A percentile compares a stretch with the other conserved stretches of the same genome.
Conservation (phyloP, 768 basidiomycete species). For the Lentinula boryana region DNA sequence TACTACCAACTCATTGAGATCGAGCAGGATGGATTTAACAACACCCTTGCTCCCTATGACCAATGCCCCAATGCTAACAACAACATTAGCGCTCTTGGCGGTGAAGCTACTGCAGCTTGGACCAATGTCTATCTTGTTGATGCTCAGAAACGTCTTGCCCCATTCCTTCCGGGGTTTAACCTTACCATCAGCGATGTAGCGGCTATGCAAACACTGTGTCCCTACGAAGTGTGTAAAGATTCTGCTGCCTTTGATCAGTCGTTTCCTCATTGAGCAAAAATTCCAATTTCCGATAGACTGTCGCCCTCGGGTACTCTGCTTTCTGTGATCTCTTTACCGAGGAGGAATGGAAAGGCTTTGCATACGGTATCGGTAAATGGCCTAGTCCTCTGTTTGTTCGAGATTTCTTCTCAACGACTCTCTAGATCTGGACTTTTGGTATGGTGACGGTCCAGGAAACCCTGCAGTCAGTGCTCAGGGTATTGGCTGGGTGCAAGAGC, state of each 20-base stretch:
- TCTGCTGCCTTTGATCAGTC: neutral
- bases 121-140: constrained; percentile 50
- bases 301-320: constrained; percentile 68
- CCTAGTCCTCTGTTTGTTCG: neutral
- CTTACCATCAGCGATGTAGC: constrained; percentile 48
- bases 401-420: neutral
- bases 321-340: constrained; percentile 78
- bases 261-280: neutral
- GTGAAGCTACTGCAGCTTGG: constrained; percentile 48
- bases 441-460: constrained; percentile 62
- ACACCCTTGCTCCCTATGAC: constrained; percentile 66
- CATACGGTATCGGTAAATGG: constrained; percentile 42
- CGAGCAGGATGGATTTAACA: constrained; percentile 53
- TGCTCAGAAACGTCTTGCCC: constrained; percentile 47
- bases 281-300: constrained; percentile 41
- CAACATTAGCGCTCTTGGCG: constrained; percentile 36
- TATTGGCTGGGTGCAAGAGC: constrained; percentile 65
- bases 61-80: constrained; percentile 54
- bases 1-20: constrained; percentile 62
- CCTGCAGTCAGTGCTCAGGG: constrained; percentile 58
- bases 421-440: constrained; percentile 54
- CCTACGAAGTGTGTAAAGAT: constrained; percentile 51
- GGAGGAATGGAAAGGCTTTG: constrained; percentile 76
- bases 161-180: constrained; percentile 42
- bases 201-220: constrained; percentile 63